Percentiles rank a stretch among this genome's conserved stretches.
phyloP scores from a whole-genome alignment of 176 grass and related monocot species.

The Oryza officinalis region DNA sequence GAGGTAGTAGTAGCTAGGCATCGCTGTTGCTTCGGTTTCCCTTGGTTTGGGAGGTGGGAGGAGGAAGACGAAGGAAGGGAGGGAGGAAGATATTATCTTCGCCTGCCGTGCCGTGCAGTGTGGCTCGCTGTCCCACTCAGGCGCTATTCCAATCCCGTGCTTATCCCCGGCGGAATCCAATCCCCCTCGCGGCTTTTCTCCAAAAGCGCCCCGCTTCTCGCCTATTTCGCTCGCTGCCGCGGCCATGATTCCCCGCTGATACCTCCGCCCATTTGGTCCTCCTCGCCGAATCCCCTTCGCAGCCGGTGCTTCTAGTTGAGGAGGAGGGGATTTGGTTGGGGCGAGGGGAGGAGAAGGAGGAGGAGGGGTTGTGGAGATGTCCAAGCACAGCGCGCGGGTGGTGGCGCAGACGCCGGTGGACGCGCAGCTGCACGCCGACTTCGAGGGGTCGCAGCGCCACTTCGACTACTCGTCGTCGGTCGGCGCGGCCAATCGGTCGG shows the following conservation, averaged over 20 bases:
- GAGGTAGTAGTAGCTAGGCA: background rate
- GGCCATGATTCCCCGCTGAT: constrained; percentile 45
- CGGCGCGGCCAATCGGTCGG: constrained; percentile 41
- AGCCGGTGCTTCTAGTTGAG: background rate
- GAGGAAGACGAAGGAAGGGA: too few species aligned
- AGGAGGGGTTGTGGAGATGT: constrained; percentile 53
- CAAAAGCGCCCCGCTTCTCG: constrained; percentile 3
- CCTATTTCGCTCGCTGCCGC: background rate
- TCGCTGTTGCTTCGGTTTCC: constrained; percentile 7
- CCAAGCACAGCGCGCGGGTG: constrained; percentile 73
- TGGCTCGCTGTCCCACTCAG: constrained; percentile 42
- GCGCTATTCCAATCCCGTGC: constrained; percentile 22
- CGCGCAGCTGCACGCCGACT: constrained; percentile 76
- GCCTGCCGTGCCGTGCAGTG: background rate
- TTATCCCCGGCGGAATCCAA: constrained; percentile 56
- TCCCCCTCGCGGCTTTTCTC: constrained; percentile 22
- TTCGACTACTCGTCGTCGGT: constrained; percentile 80
- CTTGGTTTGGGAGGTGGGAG: constrained; percentile 1
- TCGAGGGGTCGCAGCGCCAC: constrained; percentile 60
- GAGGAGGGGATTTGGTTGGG: background rate
- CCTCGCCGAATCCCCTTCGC: constrained; percentile 9
- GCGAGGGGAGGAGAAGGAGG: background rate
- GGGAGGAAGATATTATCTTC: constrained; percentile 27
- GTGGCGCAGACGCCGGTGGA: constrained; percentile 76
- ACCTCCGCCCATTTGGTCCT: constrained; percentile 18